These are phyloP conservation scores for Plasmodium fragile DNA, from an alignment of 169 alveolate genomes.

Conservation along the genomic window DNA sequence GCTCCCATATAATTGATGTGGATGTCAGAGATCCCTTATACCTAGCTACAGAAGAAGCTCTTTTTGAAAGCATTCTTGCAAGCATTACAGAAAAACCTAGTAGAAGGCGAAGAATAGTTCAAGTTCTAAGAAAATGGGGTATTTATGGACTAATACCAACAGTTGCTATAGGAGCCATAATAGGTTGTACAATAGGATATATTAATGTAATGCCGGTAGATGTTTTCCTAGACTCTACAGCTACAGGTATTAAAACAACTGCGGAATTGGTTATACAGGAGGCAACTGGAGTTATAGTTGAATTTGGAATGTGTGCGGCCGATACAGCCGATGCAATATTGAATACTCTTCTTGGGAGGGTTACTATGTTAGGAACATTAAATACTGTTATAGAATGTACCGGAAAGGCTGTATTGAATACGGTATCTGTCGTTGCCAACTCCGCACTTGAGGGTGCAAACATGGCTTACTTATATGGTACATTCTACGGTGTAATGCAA, in stretches of 20 bases:
- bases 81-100: neutral
- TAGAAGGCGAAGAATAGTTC: neutral
- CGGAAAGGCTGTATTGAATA: neutral
- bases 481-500: neutral
- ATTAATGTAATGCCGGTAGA: neutral
- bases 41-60: neutral
- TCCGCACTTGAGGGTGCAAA: neutral
- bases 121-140: neutral
- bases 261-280: neutral
- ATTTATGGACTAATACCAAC: neutral
- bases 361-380: too few species aligned
- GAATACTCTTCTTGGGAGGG: neutral
- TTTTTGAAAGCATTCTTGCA: slow-evolving; percentile 2
- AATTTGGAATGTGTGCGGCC: neutral
- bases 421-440: neutral
- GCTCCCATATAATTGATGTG: neutral
- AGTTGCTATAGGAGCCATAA: neutral
- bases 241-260: neutral
- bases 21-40: neutral
- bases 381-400: neutral
- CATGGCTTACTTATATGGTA: neutral
- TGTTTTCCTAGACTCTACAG: neutral
- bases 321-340: neutral
- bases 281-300: neutral
- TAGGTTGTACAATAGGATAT: neutral